Conservation (phyloP, 345 rosid species). For the Gossypium ekmanianum region DNA sequence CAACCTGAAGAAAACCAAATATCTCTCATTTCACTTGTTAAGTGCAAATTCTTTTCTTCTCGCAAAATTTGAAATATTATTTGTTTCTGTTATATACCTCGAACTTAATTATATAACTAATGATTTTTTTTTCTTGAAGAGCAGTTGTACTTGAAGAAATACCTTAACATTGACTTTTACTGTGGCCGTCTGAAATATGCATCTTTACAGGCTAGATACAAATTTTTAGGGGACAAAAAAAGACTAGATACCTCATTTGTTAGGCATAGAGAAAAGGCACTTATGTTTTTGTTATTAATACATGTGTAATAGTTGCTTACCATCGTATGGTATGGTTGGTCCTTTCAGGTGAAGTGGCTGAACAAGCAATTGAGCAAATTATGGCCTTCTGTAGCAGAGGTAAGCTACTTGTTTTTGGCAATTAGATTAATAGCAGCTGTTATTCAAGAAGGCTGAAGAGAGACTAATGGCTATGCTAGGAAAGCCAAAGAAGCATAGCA, state of each 20-base stretch:
- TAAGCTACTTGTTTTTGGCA: constrained; percentile 32
- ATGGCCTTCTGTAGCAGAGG: constrained; percentile 98
- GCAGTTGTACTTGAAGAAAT: background rate
- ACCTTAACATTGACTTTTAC: background rate
- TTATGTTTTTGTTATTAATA: background rate
- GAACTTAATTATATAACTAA: background rate
- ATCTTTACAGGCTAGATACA: background rate
- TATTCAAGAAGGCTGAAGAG: constrained; percentile 11
- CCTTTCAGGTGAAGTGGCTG: constrained; percentile 93
- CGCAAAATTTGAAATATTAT: background rate
- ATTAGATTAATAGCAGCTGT: constrained; percentile 10
- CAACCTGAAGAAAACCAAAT: background rate
- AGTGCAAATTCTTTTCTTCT: background rate
- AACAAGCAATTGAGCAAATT: constrained; percentile 87
- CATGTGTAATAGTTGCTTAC: constrained; percentile 6
- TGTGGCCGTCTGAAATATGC: background rate
- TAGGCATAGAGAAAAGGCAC: background rate
- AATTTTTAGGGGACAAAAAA: background rate
- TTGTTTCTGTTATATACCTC: background rate
- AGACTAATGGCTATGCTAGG: constrained; percentile 3
- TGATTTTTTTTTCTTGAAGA: constrained; percentile 1
- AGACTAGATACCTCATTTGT: background rate
- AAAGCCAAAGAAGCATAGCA: constrained; percentile 1
- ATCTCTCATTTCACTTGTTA: background rate
- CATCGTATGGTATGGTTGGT: constrained; percentile 12